Evolutionary conservation across 2,329 filamentous ascomycete genomes (phyloP), one percentile per base, ranked within the genome.

Genomic region (Colletotrichum simmondsii): DNA sequence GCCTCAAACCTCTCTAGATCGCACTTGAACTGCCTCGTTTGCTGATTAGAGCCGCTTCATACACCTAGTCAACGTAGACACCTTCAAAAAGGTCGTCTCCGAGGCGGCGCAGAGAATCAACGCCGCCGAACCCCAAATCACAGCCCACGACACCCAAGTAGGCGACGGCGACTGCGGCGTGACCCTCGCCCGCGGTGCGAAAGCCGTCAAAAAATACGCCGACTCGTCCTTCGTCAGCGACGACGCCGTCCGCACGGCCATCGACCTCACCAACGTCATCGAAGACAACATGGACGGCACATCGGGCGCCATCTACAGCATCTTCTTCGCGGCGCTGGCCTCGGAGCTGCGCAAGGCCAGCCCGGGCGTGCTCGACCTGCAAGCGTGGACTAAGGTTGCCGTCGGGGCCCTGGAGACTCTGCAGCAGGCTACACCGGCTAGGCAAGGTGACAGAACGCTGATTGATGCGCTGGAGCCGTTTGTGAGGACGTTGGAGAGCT

Each of bases 201-300:
- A 88, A 62, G 92, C 94, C 78, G 85, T 88, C 16, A 87, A 92
- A 12, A 81, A 89, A 60, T 89, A 91, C 72, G 80, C 94, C 4
- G 49, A 60, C 86, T 89, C 77, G 85, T 85, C 71, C 90, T 93
- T 75, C 53, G 53, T 67, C 32, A 68, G 35, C 5, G 32, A 59
- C 26, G 71, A 74, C 58, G 71, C 71, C 12, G 90, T 90, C 69
- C 86, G 87, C 35, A 63, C 63, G 6, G 70, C 71, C 26, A 68
- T 73, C 16, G 62, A 69, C 8, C 61, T 74, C 42, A 72, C 73
- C 3, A 68, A 73, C 14, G 87, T 92, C 2, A 90, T 94, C 19
- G 92, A 94, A 79, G 88, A 87, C 53, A 89, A 85, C 70, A 94
- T 94, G 92, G 92, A 94, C 78, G 93, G 92, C 62, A 94, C 92